Conservation (phyloP, 495 filamentous ascomycete genomes). For the Penicillium goetzii region DNA sequence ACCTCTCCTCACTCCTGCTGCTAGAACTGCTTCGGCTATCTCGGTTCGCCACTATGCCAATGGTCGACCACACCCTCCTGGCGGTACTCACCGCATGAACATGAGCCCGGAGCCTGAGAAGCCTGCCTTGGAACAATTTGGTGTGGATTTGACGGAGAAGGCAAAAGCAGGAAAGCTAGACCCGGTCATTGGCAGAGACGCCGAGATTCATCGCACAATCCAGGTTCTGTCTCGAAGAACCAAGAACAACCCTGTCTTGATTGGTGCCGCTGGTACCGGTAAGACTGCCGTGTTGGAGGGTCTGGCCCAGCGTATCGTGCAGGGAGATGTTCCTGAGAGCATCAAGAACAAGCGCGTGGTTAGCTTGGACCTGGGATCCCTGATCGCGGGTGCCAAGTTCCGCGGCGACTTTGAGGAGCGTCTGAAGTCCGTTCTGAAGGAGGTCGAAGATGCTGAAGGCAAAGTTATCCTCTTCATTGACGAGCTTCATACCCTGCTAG, state of each 20-base stretch:
- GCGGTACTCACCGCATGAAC: slow-evolving; percentile 92
- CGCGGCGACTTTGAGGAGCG: slow-evolving; percentile 96
- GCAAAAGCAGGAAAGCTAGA: slow-evolving; percentile 91
- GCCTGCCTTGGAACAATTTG: slow-evolving; percentile 85
- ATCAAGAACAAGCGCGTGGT: slow-evolving; percentile 94
- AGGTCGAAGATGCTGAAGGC: slow-evolving; percentile 87
- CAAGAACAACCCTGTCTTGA: slow-evolving; percentile 96
- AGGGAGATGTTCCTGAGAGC: slow-evolving; percentile 92
- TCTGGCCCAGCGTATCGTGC: slow-evolving; percentile 85
- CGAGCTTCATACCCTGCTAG: slow-evolving; percentile 89
- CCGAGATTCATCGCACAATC: slow-evolving; percentile 90
- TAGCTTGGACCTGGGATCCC: slow-evolving; percentile 80
- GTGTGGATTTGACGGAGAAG: slow-evolving; percentile 83
- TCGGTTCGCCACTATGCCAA: slow-evolving; percentile 66
- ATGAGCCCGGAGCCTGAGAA: slow-evolving; percentile 79
- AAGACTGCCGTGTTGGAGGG: slow-evolving; percentile 97
- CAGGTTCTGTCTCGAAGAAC: slow-evolving; percentile 90
- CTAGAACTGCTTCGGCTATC: slow-evolving; percentile 16
- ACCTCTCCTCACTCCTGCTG: slow-evolving; percentile 19
- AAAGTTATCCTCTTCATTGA: slow-evolving; percentile 94
- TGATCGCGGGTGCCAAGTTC: slow-evolving; percentile 96
- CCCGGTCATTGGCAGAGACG: slow-evolving; percentile 90
- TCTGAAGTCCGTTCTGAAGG: slow-evolving; percentile 85
- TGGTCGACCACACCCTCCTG: slow-evolving; percentile 82
- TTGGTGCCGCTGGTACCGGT: slow-evolving; percentile 89